Percentiles rank a stretch among this genome's conserved stretches.
phyloP scores from a whole-genome alignment of 768 basidiomycete genomes.

The Rhizopogon vinicolor region DNA sequence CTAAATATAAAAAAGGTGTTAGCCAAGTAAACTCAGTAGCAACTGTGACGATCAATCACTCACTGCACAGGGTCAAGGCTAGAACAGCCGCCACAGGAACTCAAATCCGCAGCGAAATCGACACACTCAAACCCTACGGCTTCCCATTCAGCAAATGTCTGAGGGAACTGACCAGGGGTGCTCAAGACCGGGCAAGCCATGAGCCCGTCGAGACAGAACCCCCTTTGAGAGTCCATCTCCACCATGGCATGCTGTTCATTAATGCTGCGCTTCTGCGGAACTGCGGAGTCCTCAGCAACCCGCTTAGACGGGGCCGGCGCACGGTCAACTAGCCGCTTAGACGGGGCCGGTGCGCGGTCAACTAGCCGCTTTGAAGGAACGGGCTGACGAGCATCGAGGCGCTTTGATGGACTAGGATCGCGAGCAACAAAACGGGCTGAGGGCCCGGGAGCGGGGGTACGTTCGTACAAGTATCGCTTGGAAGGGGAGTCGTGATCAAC shows the following conservation, averaged over 20 bases:
- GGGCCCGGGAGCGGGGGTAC: not conserved
- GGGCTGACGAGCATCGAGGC: not conserved
- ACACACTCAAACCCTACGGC: conserved; percentile 24
- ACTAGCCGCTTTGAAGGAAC: not conserved
- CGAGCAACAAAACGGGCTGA: not conserved
- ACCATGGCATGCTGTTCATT: conserved; percentile 12
- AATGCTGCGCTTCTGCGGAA: conserved; percentile 1
- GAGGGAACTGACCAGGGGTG: conserved; percentile 3
- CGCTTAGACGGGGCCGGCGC: not conserved
- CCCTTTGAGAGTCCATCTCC: conserved; percentile 6
- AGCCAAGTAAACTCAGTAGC: not conserved
- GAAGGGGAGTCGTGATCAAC: not conserved
- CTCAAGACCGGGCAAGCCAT: conserved; percentile 17
- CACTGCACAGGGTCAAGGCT: conserved; percentile 12
- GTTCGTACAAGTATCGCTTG: not conserved
- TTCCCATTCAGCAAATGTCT: conserved; percentile 8
- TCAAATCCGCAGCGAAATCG: conserved; percentile 21
- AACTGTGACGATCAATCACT: not conserved
- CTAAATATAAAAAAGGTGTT: conserved; percentile 5
- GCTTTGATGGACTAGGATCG: not conserved
- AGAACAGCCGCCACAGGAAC: conserved; percentile 28
- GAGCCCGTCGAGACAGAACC: conserved; percentile 17
- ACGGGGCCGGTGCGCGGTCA: not conserved
- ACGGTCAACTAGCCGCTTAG: not conserved
- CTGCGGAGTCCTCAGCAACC: not conserved